Evolutionary conservation across 1,139 yeast species (phyloP).

Genomic region (Protomyces lactucae-debilis): DNA sequence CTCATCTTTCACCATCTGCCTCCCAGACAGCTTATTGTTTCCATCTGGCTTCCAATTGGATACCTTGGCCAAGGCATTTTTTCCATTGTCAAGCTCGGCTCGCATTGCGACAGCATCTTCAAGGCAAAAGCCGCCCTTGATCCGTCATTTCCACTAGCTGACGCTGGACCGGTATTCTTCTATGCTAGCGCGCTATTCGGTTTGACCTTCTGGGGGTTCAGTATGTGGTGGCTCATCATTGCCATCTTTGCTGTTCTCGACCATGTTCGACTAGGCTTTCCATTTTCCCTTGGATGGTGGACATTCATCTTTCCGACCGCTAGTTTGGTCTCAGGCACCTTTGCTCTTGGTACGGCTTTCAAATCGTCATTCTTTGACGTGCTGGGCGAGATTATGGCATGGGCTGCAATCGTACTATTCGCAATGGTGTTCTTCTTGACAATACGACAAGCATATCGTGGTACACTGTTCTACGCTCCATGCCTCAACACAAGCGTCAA

Average conservation of each 20-base stretch:
- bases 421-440: constrained; percentile 14
- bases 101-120: not conserved
- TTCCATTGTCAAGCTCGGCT: constrained; percentile 17
- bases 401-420: constrained; percentile 13
- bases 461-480: constrained; percentile 19
- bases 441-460: constrained; percentile 12
- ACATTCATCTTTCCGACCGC: constrained; percentile 22
- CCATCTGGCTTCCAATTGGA: constrained; percentile 22
- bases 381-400: constrained; percentile 23
- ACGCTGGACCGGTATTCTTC: constrained; percentile 10
- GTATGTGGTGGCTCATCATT: constrained; percentile 25
- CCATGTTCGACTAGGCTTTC: constrained; percentile 15
- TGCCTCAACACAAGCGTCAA: constrained; percentile 11
- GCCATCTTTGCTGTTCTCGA: constrained; percentile 24
- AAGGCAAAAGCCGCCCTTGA: not conserved
- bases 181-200: constrained; percentile 7
- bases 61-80: constrained; percentile 18
- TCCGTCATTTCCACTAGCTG: constrained; percentile 1
- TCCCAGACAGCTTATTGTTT: constrained; percentile 20
- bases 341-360: constrained; percentile 13
- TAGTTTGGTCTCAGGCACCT: constrained; percentile 13
- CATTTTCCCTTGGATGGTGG: constrained; percentile 26
- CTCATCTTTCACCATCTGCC: constrained; percentile 22
- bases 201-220: constrained; percentile 17
- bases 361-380: constrained; percentile 8